phyloP scores from a whole-genome alignment of 306 rosid species.

The Herpetospermum pedunculosum region DNA sequence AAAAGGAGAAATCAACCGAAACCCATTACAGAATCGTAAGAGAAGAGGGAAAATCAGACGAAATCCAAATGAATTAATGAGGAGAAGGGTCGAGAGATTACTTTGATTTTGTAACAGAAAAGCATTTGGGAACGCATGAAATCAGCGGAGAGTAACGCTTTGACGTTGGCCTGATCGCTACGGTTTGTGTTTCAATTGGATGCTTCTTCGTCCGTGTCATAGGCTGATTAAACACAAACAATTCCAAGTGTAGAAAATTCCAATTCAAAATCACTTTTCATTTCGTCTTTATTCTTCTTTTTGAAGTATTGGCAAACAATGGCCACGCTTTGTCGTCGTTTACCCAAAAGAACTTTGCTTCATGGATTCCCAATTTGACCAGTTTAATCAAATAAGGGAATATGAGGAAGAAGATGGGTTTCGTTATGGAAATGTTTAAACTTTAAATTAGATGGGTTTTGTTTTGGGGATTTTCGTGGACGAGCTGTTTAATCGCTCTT shows the following conservation, averaged over 20 bases:
- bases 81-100: slow-evolving; percentile 12
- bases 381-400: not conserved
- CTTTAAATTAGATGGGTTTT: slow-evolving; percentile 6
- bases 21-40: not conserved
- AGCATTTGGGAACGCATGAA: slow-evolving; percentile 10
- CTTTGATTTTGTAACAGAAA: not conserved
- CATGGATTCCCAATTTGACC: not conserved
- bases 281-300: not conserved
- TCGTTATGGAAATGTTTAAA: not conserved
- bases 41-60: not conserved
- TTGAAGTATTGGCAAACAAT: not conserved
- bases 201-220: slow-evolving; percentile 23
- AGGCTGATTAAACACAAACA: slow-evolving; percentile 14
- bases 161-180: slow-evolving; percentile 4
- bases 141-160: slow-evolving; percentile 18
- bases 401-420: not conserved
- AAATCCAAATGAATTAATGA: not conserved
- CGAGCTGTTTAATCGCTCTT: not conserved
- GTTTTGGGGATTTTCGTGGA: not conserved
- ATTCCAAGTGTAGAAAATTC: slow-evolving; percentile 19
- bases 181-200: slow-evolving; percentile 12
- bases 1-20: not conserved
- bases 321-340: slow-evolving; percentile 13
- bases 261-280: not conserved
- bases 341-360: not conserved